These are phyloP conservation scores for Cucurbitaria berberidis DNA, from an alignment of 2,329 filamentous ascomycete genomes.

Conservation along the genomic window DNA sequence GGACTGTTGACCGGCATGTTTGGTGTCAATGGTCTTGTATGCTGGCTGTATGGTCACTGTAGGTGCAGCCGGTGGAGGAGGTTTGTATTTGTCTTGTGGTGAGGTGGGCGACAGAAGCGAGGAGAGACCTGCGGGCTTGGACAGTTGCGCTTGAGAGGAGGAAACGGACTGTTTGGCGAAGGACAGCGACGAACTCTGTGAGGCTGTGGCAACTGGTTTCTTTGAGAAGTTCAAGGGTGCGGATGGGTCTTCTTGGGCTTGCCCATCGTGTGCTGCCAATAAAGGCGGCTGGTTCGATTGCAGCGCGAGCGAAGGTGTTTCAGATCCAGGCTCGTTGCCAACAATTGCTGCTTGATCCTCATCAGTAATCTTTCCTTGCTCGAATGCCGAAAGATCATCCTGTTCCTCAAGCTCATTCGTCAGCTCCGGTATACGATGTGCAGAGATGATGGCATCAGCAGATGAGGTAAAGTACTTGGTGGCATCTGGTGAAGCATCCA, in stretches of 20 bases:
- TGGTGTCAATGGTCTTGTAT: conserved; percentile 72
- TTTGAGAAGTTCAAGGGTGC: conserved; percentile 4
- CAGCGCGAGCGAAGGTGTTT: background rate
- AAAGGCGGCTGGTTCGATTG: background rate
- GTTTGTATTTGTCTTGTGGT: conserved; percentile 11
- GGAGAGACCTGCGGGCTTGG: conserved; percentile 26
- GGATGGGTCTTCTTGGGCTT: background rate
- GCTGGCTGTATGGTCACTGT: conserved; percentile 49
- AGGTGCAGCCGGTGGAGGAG: conserved; percentile 6
- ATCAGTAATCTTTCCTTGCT: background rate
- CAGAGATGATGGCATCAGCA: conserved; percentile 79
- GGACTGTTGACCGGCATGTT: conserved; percentile 88
- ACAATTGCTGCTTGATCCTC: background rate
- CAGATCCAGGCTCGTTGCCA: background rate
- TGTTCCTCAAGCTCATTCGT: conserved; percentile 1
- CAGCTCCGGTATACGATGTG: conserved; percentile 68
- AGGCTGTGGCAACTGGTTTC: background rate
- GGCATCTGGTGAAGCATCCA: conserved; percentile 47
- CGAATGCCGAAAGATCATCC: background rate
- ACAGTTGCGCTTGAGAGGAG: background rate
- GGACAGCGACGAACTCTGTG: conserved; percentile 6
- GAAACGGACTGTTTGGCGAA: conserved; percentile 27
- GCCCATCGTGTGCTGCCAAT: background rate
- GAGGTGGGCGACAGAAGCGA: conserved; percentile 30
- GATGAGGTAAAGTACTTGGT: conserved; percentile 77